These are phyloP conservation scores for Theobroma cacao DNA, from an alignment of 345 rosid genomes.

Conservation along the genomic window DNA sequence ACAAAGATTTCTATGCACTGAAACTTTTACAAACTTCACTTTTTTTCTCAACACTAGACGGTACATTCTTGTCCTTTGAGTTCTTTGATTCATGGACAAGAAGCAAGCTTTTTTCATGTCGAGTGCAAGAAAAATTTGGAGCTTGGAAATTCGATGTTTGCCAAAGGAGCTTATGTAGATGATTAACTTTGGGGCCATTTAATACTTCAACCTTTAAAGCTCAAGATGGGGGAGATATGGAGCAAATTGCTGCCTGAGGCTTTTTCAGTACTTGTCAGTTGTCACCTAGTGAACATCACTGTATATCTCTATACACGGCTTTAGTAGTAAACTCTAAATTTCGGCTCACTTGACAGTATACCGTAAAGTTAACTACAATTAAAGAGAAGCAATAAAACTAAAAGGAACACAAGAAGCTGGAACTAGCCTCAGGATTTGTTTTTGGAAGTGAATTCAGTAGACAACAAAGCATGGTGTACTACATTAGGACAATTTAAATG, in stretches of 20 bases:
- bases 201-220: conserved; percentile 12
- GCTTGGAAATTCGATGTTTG: background rate
- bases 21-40: conserved; percentile 21
- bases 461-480: background rate
- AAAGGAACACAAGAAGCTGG: background rate
- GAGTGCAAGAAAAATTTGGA: background rate
- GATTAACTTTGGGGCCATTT: background rate
- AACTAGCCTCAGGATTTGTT: conserved; percentile 2
- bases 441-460: background rate
- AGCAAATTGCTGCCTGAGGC: conserved; percentile 1
- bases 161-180: background rate
- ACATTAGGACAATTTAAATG: background rate
- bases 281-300: background rate
- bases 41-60: conserved; percentile 26
- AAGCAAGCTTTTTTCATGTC: conserved; percentile 7
- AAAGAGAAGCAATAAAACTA: background rate
- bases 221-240: conserved; percentile 34
- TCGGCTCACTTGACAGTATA: background rate
- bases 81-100: conserved; percentile 13
- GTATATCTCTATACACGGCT: background rate
- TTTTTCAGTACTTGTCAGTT: conserved; percentile 8
- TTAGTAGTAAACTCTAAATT: background rate
- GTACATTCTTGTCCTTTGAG: conserved; percentile 20
- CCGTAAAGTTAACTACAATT: background rate
- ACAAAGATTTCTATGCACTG: conserved; percentile 30